Base-by-base conservation (phyloP, 495 filamentous ascomycete species). In the Aspergillus conjunctus region DNA sequence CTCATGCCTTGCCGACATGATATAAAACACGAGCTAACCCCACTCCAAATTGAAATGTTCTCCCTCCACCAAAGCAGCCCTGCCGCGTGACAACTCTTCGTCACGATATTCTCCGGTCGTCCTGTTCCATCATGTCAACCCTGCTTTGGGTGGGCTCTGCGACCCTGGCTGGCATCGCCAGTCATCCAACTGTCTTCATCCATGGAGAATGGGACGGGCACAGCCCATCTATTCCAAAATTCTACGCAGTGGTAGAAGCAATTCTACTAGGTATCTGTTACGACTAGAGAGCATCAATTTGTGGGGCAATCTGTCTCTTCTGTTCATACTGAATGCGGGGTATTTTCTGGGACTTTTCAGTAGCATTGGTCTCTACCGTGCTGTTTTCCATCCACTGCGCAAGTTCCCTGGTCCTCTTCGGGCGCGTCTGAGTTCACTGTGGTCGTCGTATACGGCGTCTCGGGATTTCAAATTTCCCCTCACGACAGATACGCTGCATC, bases 331-430 rank as follows among this genome's bases (percentile, higher is more conserved):
- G 5, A 54, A 46, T 30, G 32, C 48, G 11, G 18, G 61, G 14
- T 55, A 57, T 48, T 30, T 55, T 14, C 10, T 34, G 0, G 45
- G 45, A 10, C 62, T 84, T 0, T 69, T 77, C 32, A 54, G 61
- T 3, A 84, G 80, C 62, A 77, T 85, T 17, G 45, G 70, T 20
- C 41, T 75, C 26, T 83, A 83, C 54, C 74, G 81, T 9, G 26
- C 63, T 9, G 79, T 71, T 59, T 77, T 81, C 56, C 76, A 81
- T 54, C 69, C 68, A 0, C 67, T 80, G 1, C 57, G 72, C 9
- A 56, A 58, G 14, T 81, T 82, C 54, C 77, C 75, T 1, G 82
- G 81, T 0, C 78, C 82, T 0, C 60, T 63, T 10, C n/a, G 54
- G 7, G 75, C 77, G 8, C 54, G 67, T 55, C 60, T 84, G 54